These are phyloP conservation scores for Pseudonitzschia delicatissima DNA, from an alignment of 108 stramenopile species.

Conservation along the genomic window DNA sequence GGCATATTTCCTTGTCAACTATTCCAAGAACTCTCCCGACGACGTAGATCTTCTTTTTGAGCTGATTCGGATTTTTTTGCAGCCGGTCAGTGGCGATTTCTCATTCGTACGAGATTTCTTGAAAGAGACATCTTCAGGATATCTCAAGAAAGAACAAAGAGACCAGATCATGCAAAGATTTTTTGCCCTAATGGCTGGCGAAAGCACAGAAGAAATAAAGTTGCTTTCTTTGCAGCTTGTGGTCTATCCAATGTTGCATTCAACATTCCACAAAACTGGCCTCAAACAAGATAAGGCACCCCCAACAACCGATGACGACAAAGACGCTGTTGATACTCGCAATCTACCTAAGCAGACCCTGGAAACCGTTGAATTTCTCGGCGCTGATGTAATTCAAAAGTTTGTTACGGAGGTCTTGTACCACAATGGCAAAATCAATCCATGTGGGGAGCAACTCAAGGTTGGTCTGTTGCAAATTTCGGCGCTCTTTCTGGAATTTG, in stretches of 20 bases:
- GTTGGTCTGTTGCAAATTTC: conserved; percentile 86
- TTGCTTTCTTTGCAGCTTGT: conserved; percentile 63
- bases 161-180: conserved; percentile 63
- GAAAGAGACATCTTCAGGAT: conserved; percentile 41
- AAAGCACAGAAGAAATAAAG: conserved; percentile 83
- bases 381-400: conserved; percentile 23
- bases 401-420: conserved; percentile 45
- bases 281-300: neutral
- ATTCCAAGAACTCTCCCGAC: conserved; percentile 51
- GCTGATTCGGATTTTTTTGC: conserved; percentile 72
- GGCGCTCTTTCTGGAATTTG: conserved; percentile 76
- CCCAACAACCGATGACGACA: neutral
- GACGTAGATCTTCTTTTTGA: conserved; percentile 88
- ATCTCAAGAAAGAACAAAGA: conserved; percentile 40
- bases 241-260: conserved; percentile 62
- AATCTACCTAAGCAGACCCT: neutral
- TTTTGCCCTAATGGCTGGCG: conserved; percentile 64
- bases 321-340: neutral
- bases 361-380: conserved; percentile 22
- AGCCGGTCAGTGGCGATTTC: conserved; percentile 71
- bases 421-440: conserved; percentile 21
- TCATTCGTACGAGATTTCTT: conserved; percentile 57
- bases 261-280: neutral
- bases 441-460: conserved; percentile 59
- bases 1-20: conserved; percentile 68